Conservation (phyloP, 345 rosid species). For the Gossypium sturtianum region DNA sequence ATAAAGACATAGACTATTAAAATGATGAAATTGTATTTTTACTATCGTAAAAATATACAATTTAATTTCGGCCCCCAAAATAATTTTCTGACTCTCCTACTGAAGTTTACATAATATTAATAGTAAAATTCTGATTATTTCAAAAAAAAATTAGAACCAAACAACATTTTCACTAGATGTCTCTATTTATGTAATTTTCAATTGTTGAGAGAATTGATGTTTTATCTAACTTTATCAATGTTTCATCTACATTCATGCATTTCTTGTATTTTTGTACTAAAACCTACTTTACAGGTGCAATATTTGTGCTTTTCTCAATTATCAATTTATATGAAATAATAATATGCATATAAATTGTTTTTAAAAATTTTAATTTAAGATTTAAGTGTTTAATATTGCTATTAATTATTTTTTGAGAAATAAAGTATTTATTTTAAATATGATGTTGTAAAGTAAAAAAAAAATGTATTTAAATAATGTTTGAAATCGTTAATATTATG, state of each 20-base stretch:
- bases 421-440: no score
- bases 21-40: no score
- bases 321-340: background rate
- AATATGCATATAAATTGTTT: background rate
- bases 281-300: background rate
- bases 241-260: background rate
- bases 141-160: background rate
- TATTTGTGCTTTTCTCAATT: background rate
- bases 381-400: no score
- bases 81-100: rapidly evolving
- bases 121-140: background rate
- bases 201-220: background rate
- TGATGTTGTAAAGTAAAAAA: no score
- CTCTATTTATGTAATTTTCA: background rate
- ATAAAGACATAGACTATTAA: no score
- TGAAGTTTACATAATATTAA: no score
- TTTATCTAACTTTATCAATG: background rate
- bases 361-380: no score
- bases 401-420: no score
- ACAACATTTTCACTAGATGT: no score
- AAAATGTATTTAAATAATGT: no score
- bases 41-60: no score
- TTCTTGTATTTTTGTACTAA: background rate
- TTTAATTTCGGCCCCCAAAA: rapidly evolving
- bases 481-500: no score